These are phyloP conservation scores for Xylaria cubensis DNA, from an alignment of 495 filamentous ascomycete genomes.

Conservation along the genomic window DNA sequence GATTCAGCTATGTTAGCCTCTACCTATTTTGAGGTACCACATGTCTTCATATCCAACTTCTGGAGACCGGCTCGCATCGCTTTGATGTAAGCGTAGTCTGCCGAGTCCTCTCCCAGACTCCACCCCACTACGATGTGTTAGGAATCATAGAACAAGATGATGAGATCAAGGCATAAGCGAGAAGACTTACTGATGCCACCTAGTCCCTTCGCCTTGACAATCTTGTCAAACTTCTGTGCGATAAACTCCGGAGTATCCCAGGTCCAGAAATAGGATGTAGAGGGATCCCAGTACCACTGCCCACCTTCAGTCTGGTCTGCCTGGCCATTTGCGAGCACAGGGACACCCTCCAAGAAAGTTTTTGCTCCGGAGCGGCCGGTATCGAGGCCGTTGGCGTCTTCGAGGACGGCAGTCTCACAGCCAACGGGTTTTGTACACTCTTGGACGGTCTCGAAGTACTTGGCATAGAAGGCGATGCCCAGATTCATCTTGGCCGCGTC, in stretches of 20 bases:
- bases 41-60: slow-evolving; percentile 19
- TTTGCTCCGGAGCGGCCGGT: slow-evolving; percentile 62
- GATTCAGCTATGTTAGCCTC: neutral
- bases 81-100: slow-evolving; percentile 59
- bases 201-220: slow-evolving; percentile 60
- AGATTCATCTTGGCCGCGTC: slow-evolving; percentile 64
- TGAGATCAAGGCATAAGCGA: neutral
- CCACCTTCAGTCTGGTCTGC: slow-evolving; percentile 61
- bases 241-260: slow-evolving; percentile 70
- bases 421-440: slow-evolving; percentile 56
- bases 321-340: slow-evolving; percentile 42
- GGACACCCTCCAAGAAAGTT: slow-evolving; percentile 51
- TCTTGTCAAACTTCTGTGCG: slow-evolving; percentile 63
- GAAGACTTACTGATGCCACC: slow-evolving; percentile 60
- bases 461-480: slow-evolving; percentile 70
- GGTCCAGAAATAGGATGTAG: slow-evolving; percentile 66
- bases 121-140: slow-evolving; percentile 50
- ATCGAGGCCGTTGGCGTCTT: slow-evolving; percentile 64
- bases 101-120: slow-evolving; percentile 68
- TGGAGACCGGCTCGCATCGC: slow-evolving; percentile 59
- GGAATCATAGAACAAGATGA: neutral
- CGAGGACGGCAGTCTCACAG: slow-evolving; percentile 60
- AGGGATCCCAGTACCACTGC: slow-evolving; percentile 66
- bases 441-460: slow-evolving; percentile 65
- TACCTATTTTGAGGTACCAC: neutral